These are phyloP conservation scores for Xylaria sp. DNA, from an alignment of 2,329 filamentous ascomycete genomes.

Conservation along the genomic window DNA sequence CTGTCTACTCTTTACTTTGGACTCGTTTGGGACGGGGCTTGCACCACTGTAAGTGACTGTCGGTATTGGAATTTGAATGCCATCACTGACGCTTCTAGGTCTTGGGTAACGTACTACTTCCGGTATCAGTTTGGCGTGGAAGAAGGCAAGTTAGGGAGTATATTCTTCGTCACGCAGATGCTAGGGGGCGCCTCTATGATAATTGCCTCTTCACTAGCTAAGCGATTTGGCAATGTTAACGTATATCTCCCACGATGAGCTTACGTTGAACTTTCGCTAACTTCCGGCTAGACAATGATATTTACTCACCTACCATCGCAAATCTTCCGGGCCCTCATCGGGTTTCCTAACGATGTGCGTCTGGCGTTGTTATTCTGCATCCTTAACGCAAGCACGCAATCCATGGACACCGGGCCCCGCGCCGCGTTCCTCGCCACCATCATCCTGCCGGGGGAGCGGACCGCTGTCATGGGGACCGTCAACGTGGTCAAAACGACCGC, in stretches of 20 bases:
- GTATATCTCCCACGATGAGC: constrained; percentile 48
- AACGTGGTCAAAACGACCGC: constrained; percentile 70
- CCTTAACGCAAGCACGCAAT: constrained; percentile 62
- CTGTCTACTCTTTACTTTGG: constrained; percentile 53
- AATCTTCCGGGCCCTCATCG: constrained; percentile 65
- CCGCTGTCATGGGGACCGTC: constrained; percentile 70
- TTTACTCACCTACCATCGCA: constrained; percentile 73
- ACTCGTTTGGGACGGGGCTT: constrained; percentile 62
- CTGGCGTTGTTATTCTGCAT: constrained; percentile 63
- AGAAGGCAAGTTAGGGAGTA: constrained; percentile 53
- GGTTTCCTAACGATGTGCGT: constrained; percentile 54
- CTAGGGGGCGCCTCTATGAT: constrained; percentile 56
- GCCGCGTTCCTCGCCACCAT: constrained; percentile 70
- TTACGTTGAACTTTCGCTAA: constrained; percentile 18
- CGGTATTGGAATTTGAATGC: constrained; percentile 19
- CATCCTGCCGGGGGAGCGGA: constrained; percentile 66
- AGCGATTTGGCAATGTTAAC: constrained; percentile 64
- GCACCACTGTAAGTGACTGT: constrained; percentile 60
- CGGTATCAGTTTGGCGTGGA: constrained; percentile 50
- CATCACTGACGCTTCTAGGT: constrained; percentile 48
- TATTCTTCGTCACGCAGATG: constrained; percentile 58
- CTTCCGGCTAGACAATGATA: constrained; percentile 65
- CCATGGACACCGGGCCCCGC: constrained; percentile 73
- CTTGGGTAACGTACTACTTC: constrained; percentile 63
- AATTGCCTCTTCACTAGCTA: constrained; percentile 56